Evolutionary conservation across 345 rosid genomes (phyloP), one percentile per base, ranked within the genome.

Genomic region (Balakata baccata): DNA sequence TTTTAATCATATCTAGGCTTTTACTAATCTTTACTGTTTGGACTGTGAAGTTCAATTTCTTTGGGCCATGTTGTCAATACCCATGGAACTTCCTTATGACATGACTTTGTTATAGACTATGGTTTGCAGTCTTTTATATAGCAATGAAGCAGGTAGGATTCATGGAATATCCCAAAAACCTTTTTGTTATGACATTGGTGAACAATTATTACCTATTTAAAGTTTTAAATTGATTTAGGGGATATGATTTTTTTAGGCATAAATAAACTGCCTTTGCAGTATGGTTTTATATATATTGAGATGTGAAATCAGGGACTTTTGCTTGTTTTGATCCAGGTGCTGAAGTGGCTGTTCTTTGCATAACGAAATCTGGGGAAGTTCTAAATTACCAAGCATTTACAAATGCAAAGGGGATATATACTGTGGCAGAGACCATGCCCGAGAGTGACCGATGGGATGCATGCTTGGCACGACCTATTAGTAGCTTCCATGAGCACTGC

Each of bases 401-500:
- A 73, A 86, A 94, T 72, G 81, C 90, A 0, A 91, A 85, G 78
- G 98, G 97, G 47, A 67, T 88, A 17, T 95, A 95, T 84, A 85
- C 86, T 0, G 97, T 95, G 6, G 98, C 96, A 0, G 98, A 95
- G 83, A 95, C 98, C 64, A 92, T 95, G 99, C 94, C 99, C 0
- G 92, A 91, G 85, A 92, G 96, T 34, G 93, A 95, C 59, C 89
- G 96, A 17, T 92, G 99, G 99, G 96, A 91, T 49, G 96, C 98
- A 7, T 95, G 99, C 75, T 84, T 92, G 38, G 89, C 97, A 0
- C 83, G 98, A 57, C 94, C 98, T 1, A 92, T 90, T 46, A 92
- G 94, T 81, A 92, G 98, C 64, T 95, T 88, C 86, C 86, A 92
- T 70, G 92, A 89, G 1, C 87, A 84, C 58, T 95, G 99, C 87